These are phyloP conservation scores for Endoconidiophora laricicola DNA, from an alignment of 2,329 filamentous ascomycete genomes.

Conservation along the genomic window DNA sequence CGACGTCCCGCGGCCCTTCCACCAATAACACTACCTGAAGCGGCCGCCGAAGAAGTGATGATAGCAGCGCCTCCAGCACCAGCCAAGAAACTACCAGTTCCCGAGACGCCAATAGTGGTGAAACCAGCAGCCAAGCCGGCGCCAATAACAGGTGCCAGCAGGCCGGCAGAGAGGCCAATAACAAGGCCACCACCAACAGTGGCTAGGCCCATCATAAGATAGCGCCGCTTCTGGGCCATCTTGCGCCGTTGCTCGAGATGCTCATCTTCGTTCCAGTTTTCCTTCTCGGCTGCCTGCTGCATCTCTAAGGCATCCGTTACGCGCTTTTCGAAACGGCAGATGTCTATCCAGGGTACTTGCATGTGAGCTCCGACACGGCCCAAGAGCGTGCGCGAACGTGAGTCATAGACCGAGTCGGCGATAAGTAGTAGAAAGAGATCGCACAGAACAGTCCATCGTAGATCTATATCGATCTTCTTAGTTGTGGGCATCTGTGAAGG, in stretches of 20 bases:
- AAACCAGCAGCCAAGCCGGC: conserved; percentile 87
- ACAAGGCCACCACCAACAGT: conserved; percentile 90
- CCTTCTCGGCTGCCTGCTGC: conserved; percentile 85
- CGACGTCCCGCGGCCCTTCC: conserved; percentile 70
- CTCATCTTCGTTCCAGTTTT: conserved; percentile 95
- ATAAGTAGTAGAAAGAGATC: conserved; percentile 93
- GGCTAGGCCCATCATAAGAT: conserved; percentile 90
- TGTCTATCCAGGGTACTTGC: conserved; percentile 76
- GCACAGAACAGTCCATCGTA: conserved; percentile 92
- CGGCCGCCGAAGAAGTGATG: conserved; percentile 76
- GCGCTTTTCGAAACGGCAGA: conserved; percentile 90
- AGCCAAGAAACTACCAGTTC: conserved; percentile 75
- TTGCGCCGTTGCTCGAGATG: conserved; percentile 81
- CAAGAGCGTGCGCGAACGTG: conserved; percentile 68
- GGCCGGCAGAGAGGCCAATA: conserved; percentile 82
- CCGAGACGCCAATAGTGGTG: conserved; percentile 82
- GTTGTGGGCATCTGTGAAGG: conserved; percentile 69
- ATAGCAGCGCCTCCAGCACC: conserved; percentile 85
- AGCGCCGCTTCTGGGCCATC: conserved; percentile 60
- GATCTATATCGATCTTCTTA: conserved; percentile 80
- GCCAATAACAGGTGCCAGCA: conserved; percentile 85
- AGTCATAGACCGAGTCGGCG: conserved; percentile 85
- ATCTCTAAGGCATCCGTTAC: conserved; percentile 95
- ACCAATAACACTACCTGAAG: conserved; percentile 76
- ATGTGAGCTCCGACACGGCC: conserved; percentile 70